Base-by-base conservation (phyloP, 2,329 filamentous ascomycete genomes). In the Scorias spongiosa region DNA sequence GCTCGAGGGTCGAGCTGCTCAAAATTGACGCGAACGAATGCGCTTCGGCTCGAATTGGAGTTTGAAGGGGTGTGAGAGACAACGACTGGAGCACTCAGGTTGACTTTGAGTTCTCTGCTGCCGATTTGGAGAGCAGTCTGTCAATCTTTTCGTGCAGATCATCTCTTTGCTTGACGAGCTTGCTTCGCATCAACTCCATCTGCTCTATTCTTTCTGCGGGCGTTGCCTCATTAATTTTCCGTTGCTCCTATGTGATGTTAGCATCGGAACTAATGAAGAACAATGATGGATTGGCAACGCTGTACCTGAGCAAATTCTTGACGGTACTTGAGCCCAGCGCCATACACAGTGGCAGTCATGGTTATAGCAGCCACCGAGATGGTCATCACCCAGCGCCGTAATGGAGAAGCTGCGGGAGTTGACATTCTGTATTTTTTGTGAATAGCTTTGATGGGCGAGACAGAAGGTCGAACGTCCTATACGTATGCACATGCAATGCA, bases 141-240 rank as follows among this genome's bases (percentile, higher is more conserved):
- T 60, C 63, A 43, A 80, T 69, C 55, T 80, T 79, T 49, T 60
- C 66, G 55, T 79, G 71, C 42, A 80, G 54, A 41, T 69, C 70
- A 6, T 63, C 62, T 56, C 66, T 73, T 54, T 73, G 74, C 6
- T 58, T 54, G 2, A 71, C 55, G 11, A 80, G 58, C 29, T 66
- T 66, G n/a, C 66, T 62, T 39, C 70, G 67, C 42, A 66, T 64
- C 40, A 59, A 55, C 50, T 75, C 68, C 15, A 80, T 66, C 41
- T 69, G 64, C n/a, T 66, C 62, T 18, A 79, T 72, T 52, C 67
- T 68, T 43, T 79, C 74, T 38, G 71, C 67, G 0, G 70, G 63
- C 0, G 69, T 67, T 5, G 70, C 63, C 60, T 75, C 64, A 26
- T 65, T 59, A n/a, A 65, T 40, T 10, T 45, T 45, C 47, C 50